These are phyloP conservation scores for Cyberlindnera xishuangbannaensis DNA, from an alignment of 805 yeast genomes.

Conservation along the genomic window DNA sequence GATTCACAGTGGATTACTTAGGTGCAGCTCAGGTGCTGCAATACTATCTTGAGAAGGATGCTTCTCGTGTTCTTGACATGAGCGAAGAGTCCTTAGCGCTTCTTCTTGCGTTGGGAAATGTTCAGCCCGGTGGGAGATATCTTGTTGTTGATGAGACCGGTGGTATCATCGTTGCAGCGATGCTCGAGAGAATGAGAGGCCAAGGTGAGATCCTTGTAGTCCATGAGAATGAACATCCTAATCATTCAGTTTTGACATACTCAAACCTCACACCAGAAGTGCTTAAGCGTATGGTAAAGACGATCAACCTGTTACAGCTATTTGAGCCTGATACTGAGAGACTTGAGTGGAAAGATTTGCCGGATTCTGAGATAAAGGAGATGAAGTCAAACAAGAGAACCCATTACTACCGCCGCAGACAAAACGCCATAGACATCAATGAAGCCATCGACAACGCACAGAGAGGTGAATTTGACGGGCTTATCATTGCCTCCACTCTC, in stretches of 20 bases:
- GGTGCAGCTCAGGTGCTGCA: slow-evolving; percentile 67
- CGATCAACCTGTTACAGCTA: slow-evolving; percentile 74
- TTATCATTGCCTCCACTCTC: slow-evolving; percentile 68
- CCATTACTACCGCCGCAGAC: slow-evolving; percentile 61
- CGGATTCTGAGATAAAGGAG: slow-evolving; percentile 47
- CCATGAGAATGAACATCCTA: slow-evolving; percentile 94
- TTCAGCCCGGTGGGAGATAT: slow-evolving; percentile 86
- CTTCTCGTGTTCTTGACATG: slow-evolving; percentile 64
- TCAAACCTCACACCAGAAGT: slow-evolving; percentile 55
- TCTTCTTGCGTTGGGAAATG: slow-evolving; percentile 70
- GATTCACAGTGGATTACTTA: slow-evolving; percentile 76
- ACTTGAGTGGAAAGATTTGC: slow-evolving; percentile 39
- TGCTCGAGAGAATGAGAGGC: slow-evolving; percentile 84
- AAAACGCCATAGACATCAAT: slow-evolving; percentile 45
- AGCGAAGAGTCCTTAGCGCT: slow-evolving; percentile 81
- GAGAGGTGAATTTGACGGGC: slow-evolving; percentile 61
- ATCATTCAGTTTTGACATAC: slow-evolving; percentile 61
- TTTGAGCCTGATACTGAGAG: slow-evolving; percentile 63
- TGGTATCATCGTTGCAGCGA: slow-evolving; percentile 77
- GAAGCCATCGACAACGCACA: slow-evolving; percentile 44
- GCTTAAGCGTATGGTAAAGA: slow-evolving; percentile 51
- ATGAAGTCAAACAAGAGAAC: slow-evolving; percentile 55
- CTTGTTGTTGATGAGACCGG: slow-evolving; percentile 92
- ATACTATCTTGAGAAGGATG: slow-evolving; percentile 67
- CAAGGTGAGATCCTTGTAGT: slow-evolving; percentile 63